Evolutionary conservation across 257 asterid species (phyloP).

Genomic region (Anisodus tanguticus): DNA sequence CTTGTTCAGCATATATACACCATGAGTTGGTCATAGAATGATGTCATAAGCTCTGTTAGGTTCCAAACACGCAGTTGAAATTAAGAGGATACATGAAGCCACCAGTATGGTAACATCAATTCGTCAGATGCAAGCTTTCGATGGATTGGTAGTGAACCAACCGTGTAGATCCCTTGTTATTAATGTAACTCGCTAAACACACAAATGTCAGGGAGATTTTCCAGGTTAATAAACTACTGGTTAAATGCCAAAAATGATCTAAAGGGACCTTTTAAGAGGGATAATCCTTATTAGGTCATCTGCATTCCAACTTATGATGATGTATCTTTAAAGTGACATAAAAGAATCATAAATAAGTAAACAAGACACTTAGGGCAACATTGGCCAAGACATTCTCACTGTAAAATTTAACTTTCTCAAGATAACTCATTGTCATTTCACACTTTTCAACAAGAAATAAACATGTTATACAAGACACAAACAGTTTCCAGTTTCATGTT

Average conservation of each 20-base stretch:
- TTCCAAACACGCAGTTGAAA: conserved; percentile 11
- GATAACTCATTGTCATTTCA: not conserved
- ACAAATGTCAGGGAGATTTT: not conserved
- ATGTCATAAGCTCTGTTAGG: not conserved
- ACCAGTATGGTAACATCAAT: not conserved
- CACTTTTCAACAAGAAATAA: not conserved
- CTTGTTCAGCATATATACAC: not conserved
- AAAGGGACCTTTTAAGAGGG: conserved; percentile 18
- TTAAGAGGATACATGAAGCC: not conserved
- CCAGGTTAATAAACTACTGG: not conserved
- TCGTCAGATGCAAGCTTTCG: not conserved
- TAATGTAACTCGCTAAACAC: not conserved
- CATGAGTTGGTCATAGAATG: conserved; percentile 14
- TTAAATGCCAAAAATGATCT: not conserved
- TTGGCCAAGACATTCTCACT: not conserved
- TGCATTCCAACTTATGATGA: not conserved
- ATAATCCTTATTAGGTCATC: not conserved
- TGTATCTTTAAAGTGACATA: not conserved
- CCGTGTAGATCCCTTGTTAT: not conserved
- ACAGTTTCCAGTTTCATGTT: not conserved
- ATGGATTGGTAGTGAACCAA: not conserved
- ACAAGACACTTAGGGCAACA: not conserved
- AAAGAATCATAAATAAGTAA: not conserved
- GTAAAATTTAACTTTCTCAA: not conserved
- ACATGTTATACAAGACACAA: not conserved